Evolutionary conservation across 257 asterid genomes (phyloP), one percentile per base, ranked within the genome.

Genomic region (Solanum lignicaule): DNA sequence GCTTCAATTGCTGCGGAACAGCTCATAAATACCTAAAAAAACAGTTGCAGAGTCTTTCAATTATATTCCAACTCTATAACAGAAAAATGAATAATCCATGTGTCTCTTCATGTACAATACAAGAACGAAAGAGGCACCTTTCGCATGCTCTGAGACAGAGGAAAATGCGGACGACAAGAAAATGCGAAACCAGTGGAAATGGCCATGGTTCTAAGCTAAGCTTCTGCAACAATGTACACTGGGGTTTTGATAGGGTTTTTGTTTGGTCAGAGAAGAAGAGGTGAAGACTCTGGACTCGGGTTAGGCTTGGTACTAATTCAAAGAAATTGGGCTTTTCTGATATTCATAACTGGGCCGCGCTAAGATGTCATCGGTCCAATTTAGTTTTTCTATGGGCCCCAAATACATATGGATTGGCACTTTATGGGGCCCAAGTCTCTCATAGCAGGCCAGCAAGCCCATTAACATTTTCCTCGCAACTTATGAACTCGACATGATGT

Each of bases 1-100:
- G 98, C 92, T 89, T 92, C 96, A 69, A 92, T 89, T 29, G 95
- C 93, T 39, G 96, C 91, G 21, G 93, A 90, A 87, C 88, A 89
- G 15, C 92, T 89, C 83, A 94, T 43, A 82, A 91, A 92, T 18
- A 88, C 92, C 97, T 93, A 41, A 21, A 84, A 12, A 13, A 14
- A 14, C 35, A 35, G 23, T 9, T 18, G 62, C n/a, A 52, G n/a
- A 18, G 4, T 5, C 25, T 46, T 43, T 27, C 9, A 79, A 79
- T 43, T 13, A 43, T 43, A 43, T 7, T 78, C 36, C 62, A 48
- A 20, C 15, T 62, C 35, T 43, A 33, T 25, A 14, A 23, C 29
- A 20, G 5, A 46, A n/a, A 65, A 74, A 21, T 2, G 35, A 2
- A 71, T 16, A 74, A 29, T 33, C 68, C 36, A 79, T 14, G 25